Evolutionary conservation across 1,284 basidiomycete species (phyloP).

Genomic region (Naganishia sp.): DNA sequence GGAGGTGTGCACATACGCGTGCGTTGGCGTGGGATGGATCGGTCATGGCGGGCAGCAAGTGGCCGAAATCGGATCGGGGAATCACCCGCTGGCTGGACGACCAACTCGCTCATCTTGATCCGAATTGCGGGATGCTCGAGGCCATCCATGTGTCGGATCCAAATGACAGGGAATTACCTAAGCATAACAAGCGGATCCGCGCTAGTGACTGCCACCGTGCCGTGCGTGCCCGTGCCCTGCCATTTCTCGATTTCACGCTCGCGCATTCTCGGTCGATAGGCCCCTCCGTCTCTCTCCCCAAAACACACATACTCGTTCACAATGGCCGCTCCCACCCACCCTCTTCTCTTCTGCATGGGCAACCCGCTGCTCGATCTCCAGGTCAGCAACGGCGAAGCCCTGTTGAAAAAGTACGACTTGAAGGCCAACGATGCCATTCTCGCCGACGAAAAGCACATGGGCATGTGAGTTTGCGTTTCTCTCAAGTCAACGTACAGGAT

Average conservation of each 20-base stretch:
- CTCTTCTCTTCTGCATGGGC: conserved; percentile 73
- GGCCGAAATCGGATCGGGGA: not conserved
- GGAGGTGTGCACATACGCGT: conserved; percentile 22
- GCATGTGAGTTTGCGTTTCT: conserved; percentile 62
- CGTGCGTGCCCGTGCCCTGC: no score
- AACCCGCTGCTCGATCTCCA: conserved; percentile 90
- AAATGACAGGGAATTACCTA: conserved; percentile 10
- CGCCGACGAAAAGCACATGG: conserved; percentile 82
- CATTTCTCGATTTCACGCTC: no score
- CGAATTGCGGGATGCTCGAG: not conserved
- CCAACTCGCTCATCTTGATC: not conserved
- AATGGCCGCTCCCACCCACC: conserved; percentile 34
- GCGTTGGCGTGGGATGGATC: not conserved
- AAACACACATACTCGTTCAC: conserved; percentile 7
- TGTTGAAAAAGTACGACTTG: conserved; percentile 87
- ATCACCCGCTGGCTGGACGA: not conserved
- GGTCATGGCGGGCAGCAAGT: not conserved
- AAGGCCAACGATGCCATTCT: conserved; percentile 97
- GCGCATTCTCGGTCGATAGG: not conserved
- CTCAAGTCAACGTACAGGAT: not conserved
- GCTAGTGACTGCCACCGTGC: not conserved
- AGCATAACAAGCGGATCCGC: not conserved
- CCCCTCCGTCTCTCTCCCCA: conserved; percentile 5
- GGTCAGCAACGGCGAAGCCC: conserved; percentile 75
- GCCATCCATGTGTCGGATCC: conserved; percentile 9